A percentile compares a stretch with the other conserved stretches of the same genome.
Conservation (phyloP, 169 alveolate genomes). For the Cyclospora cayetanensis region DNA sequence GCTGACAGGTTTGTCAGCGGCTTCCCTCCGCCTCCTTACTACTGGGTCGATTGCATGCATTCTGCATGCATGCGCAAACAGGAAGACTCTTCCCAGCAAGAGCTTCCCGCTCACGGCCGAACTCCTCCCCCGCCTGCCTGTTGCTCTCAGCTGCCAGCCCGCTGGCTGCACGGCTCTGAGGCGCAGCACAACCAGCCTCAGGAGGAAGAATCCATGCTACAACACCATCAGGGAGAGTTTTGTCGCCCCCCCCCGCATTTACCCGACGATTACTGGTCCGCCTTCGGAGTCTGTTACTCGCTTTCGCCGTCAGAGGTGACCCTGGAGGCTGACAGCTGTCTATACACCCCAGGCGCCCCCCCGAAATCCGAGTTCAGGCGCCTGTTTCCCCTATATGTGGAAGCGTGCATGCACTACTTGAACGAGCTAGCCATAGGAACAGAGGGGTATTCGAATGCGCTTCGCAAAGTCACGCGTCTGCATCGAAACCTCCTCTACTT, state of each 20-base stretch:
- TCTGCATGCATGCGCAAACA: neutral
- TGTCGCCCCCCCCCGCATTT: conserved; percentile 38
- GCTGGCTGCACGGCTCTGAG: no score
- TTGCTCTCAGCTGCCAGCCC: no score
- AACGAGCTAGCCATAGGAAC: conserved; percentile 38
- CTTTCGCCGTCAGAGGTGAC: neutral
- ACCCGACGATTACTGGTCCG: conserved; percentile 27
- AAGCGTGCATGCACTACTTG: neutral
- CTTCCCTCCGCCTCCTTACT: conserved; percentile 23
- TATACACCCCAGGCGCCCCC: conserved; percentile 19
- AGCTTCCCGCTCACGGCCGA: neutral
- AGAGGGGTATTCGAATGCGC: neutral
- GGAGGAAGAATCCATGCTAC: conserved; percentile 6
- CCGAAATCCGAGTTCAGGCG: conserved; percentile 36
- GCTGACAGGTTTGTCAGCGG: conserved; percentile 11
- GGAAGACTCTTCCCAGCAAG: conserved; percentile 26
- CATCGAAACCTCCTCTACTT: conserved; percentile 40
- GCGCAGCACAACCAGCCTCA: conserved; percentile 2
- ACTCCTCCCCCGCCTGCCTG: no score
- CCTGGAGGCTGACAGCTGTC: neutral
- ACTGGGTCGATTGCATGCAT: conserved; percentile 36
- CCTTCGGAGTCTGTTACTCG: conserved; percentile 27
- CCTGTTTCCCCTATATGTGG: neutral
- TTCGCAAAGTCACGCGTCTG: neutral
- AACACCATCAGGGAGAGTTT: conserved; percentile 11